phyloP scores from a whole-genome alignment of 164 flowering plant genomes.

The Chimonanthus praecox region DNA sequence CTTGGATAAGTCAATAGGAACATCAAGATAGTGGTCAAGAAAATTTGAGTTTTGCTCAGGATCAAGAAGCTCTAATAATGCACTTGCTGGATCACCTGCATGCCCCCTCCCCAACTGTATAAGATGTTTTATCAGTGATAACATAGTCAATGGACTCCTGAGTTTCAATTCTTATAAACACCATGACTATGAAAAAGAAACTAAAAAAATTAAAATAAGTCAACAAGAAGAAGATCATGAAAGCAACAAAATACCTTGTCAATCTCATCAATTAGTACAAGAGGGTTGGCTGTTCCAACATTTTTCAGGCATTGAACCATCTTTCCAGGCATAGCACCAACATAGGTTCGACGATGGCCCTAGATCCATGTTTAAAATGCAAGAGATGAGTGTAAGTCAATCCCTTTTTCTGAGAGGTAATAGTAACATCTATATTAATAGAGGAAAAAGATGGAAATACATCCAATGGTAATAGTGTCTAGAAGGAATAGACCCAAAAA shows the following conservation, averaged over 20 bases:
- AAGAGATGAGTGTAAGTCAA: background rate
- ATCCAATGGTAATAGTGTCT: background rate
- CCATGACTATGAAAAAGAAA: background rate
- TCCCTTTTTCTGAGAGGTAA: background rate
- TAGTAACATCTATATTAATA: background rate
- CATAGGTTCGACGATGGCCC: slow-evolving; percentile 98
- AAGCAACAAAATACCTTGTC: slow-evolving; percentile 57
- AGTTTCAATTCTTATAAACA: no score
- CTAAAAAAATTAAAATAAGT: no score
- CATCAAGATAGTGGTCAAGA: slow-evolving; percentile 95
- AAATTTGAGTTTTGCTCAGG: slow-evolving; percentile 97
- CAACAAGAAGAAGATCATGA: background rate
- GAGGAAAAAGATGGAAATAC: background rate
- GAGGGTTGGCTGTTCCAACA: slow-evolving; percentile 93
- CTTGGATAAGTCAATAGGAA: slow-evolving; percentile 91
- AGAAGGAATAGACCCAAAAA: background rate
- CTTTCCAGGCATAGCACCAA: slow-evolving; percentile 99
- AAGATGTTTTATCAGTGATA: no score
- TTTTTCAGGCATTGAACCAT: slow-evolving; percentile 94
- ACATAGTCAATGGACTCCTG: slow-evolving; percentile 1
- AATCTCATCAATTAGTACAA: slow-evolving; percentile 93
- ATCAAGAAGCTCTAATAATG: slow-evolving; percentile 94
- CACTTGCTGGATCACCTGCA: slow-evolving; percentile 99
- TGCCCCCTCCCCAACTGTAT: slow-evolving; percentile 90
- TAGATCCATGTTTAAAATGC: slow-evolving; percentile 7